These are phyloP conservation scores for Ramalina intermedia DNA, from an alignment of 495 filamentous ascomycete species.

Conservation along the genomic window DNA sequence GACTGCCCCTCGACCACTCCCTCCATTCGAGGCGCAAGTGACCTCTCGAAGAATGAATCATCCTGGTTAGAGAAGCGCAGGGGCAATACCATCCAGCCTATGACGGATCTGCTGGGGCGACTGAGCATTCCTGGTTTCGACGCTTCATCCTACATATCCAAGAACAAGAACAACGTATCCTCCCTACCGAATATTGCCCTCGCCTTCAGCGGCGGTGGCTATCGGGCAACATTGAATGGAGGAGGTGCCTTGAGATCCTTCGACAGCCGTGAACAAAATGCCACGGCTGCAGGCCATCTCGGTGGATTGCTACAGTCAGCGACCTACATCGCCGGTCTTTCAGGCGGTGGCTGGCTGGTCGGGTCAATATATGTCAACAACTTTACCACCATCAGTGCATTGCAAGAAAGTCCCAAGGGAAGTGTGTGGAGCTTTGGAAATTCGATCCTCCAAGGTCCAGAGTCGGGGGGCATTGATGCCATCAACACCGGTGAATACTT, in stretches of 20 bases:
- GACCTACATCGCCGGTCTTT: slow-evolving; percentile 76
- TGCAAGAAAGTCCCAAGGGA: slow-evolving; percentile 42
- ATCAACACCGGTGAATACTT: slow-evolving; percentile 51
- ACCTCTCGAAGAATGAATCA: slow-evolving; percentile 51
- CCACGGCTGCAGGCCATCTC: slow-evolving; percentile 52
- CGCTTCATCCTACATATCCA: slow-evolving; percentile 51
- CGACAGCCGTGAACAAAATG: slow-evolving; percentile 56
- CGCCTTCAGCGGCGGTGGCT: slow-evolving; percentile 54
- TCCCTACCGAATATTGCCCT: slow-evolving; percentile 49
- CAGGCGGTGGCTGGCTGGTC: slow-evolving; percentile 79
- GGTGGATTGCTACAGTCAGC: slow-evolving; percentile 74
- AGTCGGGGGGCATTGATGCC: slow-evolving; percentile 34
- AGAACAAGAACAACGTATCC: slow-evolving; percentile 37
- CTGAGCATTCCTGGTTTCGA: slow-evolving; percentile 67
- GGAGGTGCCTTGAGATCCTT: slow-evolving; percentile 80
- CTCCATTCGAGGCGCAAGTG: slow-evolving; percentile 35
- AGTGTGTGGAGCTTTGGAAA: slow-evolving; percentile 64
- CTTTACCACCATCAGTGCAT: slow-evolving; percentile 55
- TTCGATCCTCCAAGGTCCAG: slow-evolving; percentile 59
- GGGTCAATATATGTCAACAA: slow-evolving; percentile 82
- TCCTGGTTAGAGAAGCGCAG: slow-evolving; percentile 46
- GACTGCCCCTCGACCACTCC: slow-evolving; percentile 33
- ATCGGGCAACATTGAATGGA: slow-evolving; percentile 75
- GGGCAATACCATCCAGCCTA: slow-evolving; percentile 43
- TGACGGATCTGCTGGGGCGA: slow-evolving; percentile 58